Percentiles rank a stretch among this genome's conserved stretches.
Conservation (phyloP, 2,329 filamentous ascomycete genomes). For the Fusarium sp. region DNA sequence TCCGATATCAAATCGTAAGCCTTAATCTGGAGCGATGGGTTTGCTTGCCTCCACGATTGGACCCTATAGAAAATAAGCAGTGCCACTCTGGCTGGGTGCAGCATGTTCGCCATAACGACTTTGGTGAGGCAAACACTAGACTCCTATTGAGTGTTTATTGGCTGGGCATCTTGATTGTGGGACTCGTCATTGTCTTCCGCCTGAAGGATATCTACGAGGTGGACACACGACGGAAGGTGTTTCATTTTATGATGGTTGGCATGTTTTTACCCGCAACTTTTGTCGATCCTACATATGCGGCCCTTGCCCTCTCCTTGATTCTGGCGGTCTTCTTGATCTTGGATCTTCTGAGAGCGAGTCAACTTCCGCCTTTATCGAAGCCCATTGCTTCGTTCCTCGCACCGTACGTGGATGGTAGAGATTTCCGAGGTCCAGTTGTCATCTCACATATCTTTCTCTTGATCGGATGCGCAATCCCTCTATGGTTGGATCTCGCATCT, state of each 20-base stretch:
- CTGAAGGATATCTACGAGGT: constrained; percentile 86
- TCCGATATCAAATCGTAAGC: constrained; percentile 77
- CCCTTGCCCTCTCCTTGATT: constrained; percentile 81
- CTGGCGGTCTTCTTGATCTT: constrained; percentile 88
- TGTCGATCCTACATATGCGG: constrained; percentile 85
- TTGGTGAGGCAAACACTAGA: constrained; percentile 85
- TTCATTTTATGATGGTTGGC: constrained; percentile 97
- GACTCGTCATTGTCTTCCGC: constrained; percentile 78
- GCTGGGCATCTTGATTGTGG: constrained; percentile 72
- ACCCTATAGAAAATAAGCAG: constrained; percentile 47
- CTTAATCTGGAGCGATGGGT: constrained; percentile 81
- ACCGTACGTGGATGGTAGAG: constrained; percentile 93
- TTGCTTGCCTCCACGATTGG: constrained; percentile 67
- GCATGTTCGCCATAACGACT: constrained; percentile 68
- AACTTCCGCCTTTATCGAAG: constrained; percentile 88
- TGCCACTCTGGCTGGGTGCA: constrained; percentile 71
- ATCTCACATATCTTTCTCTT: constrained; percentile 96
- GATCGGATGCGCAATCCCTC: constrained; percentile 92
- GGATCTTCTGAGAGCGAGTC: constrained; percentile 88
- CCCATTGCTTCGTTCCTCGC: constrained; percentile 88
- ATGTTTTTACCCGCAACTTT: constrained; percentile 92
- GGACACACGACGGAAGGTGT: constrained; percentile 95
- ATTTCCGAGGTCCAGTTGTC: constrained; percentile 92
- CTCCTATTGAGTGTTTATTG: constrained; percentile 82
- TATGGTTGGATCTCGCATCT: constrained; percentile 87